Evolutionary conservation across 306 rosid genomes (phyloP), one percentile per base, ranked within the genome.

Genomic region (Rubus parviflorus): DNA sequence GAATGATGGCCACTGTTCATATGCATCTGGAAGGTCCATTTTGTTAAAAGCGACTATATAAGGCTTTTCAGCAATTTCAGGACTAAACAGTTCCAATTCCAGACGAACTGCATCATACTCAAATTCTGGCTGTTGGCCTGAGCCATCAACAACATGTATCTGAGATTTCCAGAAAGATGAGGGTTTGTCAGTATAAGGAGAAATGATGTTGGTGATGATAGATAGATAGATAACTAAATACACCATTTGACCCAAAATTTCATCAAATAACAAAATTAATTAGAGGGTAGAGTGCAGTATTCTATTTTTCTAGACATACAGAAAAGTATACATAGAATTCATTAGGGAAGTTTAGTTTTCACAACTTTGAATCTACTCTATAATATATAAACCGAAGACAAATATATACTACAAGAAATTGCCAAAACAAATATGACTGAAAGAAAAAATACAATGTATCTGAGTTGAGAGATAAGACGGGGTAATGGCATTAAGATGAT

Each of bases 21-120:
- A 81, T 54, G 94, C 97, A 85, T 95, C 99, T n/a, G 94, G 97
- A 85, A 92, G 97, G 82, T 95, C 99, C 97, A 95, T 92, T 80
- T 95, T 92, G 81, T 95, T 92, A 77, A 85, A 92, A 45, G 94
- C 96, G 79, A 95, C 97, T 58, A 95, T 60, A 80, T 73, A 95
- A 81, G 96, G 96, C 85, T 95, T 95, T 82, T 90, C 97, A 78
- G 97, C 88, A 74, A 92, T 83, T 85, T 95, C 97, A 67, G 99
- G 99, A 84, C 87, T 91, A 72, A 92, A 95, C 70, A 92, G 85
- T 72, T 89, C 96, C 77, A 95, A 85, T 81, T 95, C 99, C 80
- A 95, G 86, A 74, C 96, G 97, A 78, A 95, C 92, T 66, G 99
- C 97, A 68, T 92, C 97, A 84, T 87, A 92, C 90, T 90, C 97